These are phyloP conservation scores for Apostasia shenzhenica DNA, from an alignment of 106 monocot genomes.

Conservation along the genomic window DNA sequence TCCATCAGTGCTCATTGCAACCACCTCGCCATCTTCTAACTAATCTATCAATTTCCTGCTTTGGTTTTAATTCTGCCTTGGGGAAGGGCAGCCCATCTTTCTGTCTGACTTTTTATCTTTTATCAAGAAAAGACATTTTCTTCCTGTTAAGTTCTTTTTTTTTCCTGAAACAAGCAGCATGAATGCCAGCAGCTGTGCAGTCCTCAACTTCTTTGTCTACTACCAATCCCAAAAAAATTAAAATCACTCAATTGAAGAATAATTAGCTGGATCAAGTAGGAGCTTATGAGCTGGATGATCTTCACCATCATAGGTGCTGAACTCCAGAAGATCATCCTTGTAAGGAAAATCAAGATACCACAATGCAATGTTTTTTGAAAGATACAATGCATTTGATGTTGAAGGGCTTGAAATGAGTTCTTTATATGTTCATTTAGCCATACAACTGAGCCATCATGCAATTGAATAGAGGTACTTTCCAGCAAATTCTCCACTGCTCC, in stretches of 20 bases:
- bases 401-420: conserved; percentile 39
- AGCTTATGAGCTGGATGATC: conserved; percentile 74
- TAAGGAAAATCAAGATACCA: conserved; percentile 90
- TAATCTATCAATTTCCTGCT: conserved; percentile 84
- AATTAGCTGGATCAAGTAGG: conserved; percentile 70
- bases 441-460: conserved; percentile 74
- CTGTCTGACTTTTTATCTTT: conserved; percentile 39
- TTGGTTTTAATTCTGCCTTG: conserved; percentile 80
- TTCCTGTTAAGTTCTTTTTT: conserved; percentile 80
- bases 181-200: conserved; percentile 79
- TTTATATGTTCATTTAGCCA: conserved; percentile 36
- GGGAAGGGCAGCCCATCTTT: conserved; percentile 75
- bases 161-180: conserved; percentile 85
- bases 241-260: conserved; percentile 71
- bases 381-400: conserved; percentile 43
- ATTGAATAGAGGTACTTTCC: conserved; percentile 56
- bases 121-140: conserved; percentile 59
- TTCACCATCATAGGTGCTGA: conserved; percentile 77
- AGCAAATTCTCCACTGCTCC: conserved; percentile 85
- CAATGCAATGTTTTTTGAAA: neutral
- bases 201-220: conserved; percentile 83
- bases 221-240: conserved; percentile 74
- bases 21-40: conserved; percentile 90
- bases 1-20: conserved; percentile 96
- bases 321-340: conserved; percentile 62